Evolutionary conservation across 345 rosid species (phyloP), one percentile per base, ranked within the genome.

Genomic region (Linum usitatissimum): DNA sequence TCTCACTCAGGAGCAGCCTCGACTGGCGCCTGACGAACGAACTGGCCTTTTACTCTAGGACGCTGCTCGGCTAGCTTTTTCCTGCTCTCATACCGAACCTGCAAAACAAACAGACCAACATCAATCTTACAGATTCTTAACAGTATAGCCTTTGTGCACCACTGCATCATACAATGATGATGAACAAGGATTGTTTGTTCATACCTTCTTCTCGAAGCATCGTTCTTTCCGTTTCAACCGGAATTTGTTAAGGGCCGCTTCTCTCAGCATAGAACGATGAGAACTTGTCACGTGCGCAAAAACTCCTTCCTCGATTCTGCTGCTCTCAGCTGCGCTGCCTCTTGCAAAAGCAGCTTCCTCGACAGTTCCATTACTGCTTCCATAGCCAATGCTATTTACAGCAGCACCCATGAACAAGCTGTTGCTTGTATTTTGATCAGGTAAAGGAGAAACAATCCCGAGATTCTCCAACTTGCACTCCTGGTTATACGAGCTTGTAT

Each of bases 201-300:
- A 59, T 31, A 70, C 92, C 88, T 73, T 78, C 69, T 87, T 87
- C 62, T 83, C 86, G 62, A 82, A 90, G 74, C 92, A 84, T 75
- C 88, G 68, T 61, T 90, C 92, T 76, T 84, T 90, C 42, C 95
- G 84, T 75, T 90, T 87, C 73, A 78, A 83, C 0, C 86, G 83
- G 70, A 90, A 90, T 71, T 87, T 87, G 64, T 66, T 65, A 61
- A 85, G 73, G 62, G 87, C 90, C 59, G 88, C 87, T 62, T 79
- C 87, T 68, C 92, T 80, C 42, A 7, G 14, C 51, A 45, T 45
- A 3, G 51, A 45, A 1, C 51, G 51, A 45, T 12, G 51, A 15
- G 51, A 45, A 15, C 10, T 45, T 45, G 14, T 10, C 13, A 45
- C 10, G 51, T 12, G 51, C 13, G 51, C 10, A 13, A 45, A 45